Percentiles rank a stretch among this genome's conserved stretches.
Evolutionary conservation across 768 basidiomycete genomes (phyloP).

Genomic region (Boletus rubescentipes): DNA sequence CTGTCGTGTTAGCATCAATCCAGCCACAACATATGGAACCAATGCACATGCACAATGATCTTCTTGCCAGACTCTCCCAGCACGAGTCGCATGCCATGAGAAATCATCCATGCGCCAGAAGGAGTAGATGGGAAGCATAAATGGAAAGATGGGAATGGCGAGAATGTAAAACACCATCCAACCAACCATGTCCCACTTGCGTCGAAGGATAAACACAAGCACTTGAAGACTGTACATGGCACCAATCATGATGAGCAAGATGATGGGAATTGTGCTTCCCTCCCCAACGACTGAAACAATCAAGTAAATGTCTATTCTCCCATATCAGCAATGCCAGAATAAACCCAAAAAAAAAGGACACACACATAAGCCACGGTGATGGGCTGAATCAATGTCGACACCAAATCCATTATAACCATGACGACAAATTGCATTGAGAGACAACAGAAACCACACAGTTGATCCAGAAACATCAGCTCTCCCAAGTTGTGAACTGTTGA

Average conservation of each 20-base stretch:
- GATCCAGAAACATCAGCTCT: constrained; percentile 88
- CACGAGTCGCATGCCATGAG: constrained; percentile 94
- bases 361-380: constrained; percentile 88
- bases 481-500: constrained; percentile 97
- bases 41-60: constrained; percentile 84
- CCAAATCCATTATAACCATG: constrained; percentile 92
- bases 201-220: constrained; percentile 84
- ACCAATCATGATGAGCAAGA: constrained; percentile 89
- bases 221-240: constrained; percentile 95
- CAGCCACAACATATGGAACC: not conserved
- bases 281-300: constrained; percentile 74
- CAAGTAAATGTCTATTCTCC: constrained; percentile 69
- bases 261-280: constrained; percentile 66
- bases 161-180: constrained; percentile 97
- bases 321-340: constrained; percentile 4
- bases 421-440: constrained; percentile 99
- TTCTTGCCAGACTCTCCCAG: constrained; percentile 95
- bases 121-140: constrained; percentile 89
- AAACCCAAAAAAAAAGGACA: constrained; percentile 26
- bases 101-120: constrained; percentile 99
- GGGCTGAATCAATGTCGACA: constrained; percentile 83
- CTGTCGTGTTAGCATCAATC: constrained; percentile 5
- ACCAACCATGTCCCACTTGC: constrained; percentile 98
- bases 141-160: constrained; percentile 91
- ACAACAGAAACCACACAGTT: constrained; percentile 95